Evolutionary conservation across 2,329 filamentous ascomycete genomes (phyloP).

Genomic region (Colletotrichum neosansevieriae): DNA sequence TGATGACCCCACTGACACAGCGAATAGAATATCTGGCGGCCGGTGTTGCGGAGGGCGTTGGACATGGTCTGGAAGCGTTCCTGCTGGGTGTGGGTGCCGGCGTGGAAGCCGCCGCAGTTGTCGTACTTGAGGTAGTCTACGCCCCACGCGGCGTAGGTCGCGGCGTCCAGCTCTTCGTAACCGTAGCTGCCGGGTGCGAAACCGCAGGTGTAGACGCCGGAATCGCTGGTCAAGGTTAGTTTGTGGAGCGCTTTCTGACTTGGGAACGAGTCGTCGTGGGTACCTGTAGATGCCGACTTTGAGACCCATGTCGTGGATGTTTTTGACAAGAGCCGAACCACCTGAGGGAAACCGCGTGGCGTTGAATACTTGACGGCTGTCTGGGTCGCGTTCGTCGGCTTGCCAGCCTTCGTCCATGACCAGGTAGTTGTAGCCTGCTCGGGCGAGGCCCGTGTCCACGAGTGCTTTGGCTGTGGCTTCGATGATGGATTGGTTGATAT

Average conservation of each 20-base stretch:
- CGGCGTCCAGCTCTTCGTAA: conserved; percentile 64
- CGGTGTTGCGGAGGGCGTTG: conserved; percentile 48
- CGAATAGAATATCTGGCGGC: conserved; percentile 48
- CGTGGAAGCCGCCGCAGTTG: conserved; percentile 62
- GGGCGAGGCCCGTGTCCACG: conserved; percentile 20
- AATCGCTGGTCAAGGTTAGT: conserved; percentile 44
- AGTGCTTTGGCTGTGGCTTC: conserved; percentile 24
- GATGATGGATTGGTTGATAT: conserved; percentile 42
- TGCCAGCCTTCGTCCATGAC: conserved; percentile 36
- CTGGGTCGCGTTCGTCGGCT: background rate
- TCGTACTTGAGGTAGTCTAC: conserved; percentile 67
- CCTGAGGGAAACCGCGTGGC: conserved; percentile 24
- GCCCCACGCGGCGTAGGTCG: conserved; percentile 64
- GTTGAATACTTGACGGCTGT: conserved; percentile 17
- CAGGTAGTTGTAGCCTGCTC: conserved; percentile 30
- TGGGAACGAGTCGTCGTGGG: background rate
- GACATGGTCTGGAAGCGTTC: conserved; percentile 54
- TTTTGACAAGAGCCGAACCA: conserved; percentile 59
- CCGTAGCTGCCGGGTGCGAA: conserved; percentile 44
- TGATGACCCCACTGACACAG: conserved; percentile 51
- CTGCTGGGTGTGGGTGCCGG: conserved; percentile 61
- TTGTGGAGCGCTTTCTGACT: too few species aligned
- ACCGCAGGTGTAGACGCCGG: conserved; percentile 58
- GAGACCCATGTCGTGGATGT: conserved; percentile 60
- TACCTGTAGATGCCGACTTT: conserved; percentile 65